phyloP scores from a whole-genome alignment of 495 filamentous ascomycete genomes.

The Pyrenopolyporus hunteri region DNA sequence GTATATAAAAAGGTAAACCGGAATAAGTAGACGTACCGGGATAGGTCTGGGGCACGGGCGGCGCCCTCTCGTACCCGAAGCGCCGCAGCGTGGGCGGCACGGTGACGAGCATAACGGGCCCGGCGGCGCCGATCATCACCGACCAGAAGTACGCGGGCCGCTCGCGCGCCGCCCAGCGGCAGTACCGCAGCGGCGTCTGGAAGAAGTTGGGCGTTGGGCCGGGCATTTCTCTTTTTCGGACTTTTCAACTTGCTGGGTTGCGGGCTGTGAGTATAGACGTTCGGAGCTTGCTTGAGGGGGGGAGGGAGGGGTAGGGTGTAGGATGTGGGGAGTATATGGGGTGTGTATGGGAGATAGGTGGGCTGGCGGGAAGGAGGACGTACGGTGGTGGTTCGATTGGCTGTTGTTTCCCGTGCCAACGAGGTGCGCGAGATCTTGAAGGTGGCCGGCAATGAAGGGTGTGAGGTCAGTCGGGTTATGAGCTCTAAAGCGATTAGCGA shows the following conservation, averaged over 20 bases:
- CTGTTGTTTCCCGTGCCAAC: not conserved
- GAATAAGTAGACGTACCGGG: slow-evolving; percentile 68
- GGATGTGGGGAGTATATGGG: not conserved
- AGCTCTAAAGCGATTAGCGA: slow-evolving; percentile 16
- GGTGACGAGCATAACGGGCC: slow-evolving; percentile 69
- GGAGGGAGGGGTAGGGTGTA: not conserved
- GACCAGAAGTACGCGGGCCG: slow-evolving; percentile 90
- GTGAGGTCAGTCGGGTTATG: slow-evolving; percentile 5
- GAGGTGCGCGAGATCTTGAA: slow-evolving; percentile 14
- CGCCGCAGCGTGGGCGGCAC: slow-evolving; percentile 71
- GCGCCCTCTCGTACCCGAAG: slow-evolving; percentile 72
- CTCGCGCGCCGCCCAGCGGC: slow-evolving; percentile 84
- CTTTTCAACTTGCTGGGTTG: not conserved
- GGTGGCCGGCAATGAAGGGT: slow-evolving; percentile 3
- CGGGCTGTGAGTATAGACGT: not conserved
- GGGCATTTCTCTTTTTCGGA: slow-evolving; percentile 57
- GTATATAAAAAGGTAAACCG: not conserved
- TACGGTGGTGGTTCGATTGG: slow-evolving; percentile 27
- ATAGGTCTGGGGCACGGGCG: slow-evolving; percentile 84
- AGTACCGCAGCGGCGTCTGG: slow-evolving; percentile 77
- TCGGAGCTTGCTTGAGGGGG: not conserved
- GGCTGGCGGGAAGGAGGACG: no score
- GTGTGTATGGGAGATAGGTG: not conserved
- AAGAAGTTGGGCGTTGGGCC: slow-evolving; percentile 75
- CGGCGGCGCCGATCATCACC: slow-evolving; percentile 69